Evolutionary conservation across 2,329 filamentous ascomycete genomes (phyloP), one percentile per base, ranked within the genome.

Genomic region (Sclerotinia trifoliorum): DNA sequence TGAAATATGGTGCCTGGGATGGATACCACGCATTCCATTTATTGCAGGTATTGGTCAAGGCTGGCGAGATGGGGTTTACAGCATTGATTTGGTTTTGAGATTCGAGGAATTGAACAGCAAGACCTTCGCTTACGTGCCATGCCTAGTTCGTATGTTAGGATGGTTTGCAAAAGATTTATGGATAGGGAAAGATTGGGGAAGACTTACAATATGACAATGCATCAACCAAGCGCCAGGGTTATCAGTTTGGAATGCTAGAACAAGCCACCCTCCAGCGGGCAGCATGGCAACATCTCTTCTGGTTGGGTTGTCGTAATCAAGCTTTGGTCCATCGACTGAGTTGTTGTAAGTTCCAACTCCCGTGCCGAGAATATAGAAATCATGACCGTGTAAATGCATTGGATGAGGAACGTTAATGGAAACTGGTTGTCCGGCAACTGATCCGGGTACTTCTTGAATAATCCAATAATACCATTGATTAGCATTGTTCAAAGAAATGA

Each of bases 211-310:
- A 48, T 68, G 66, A 46, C 76, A 77, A 68, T 77, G 76, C 54
- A 72, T 63, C 3, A 73, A 29, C 72, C 72, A 73, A 48, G 72
- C 54, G 61, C 72, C 72, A 2, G 72, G 84, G 73, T 74, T 87
- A 81, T 61, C 70, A 0, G 70, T 69, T 44, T 67, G 46, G 61
- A 72, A 74, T 10, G 70, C 72, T 21, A 74, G 15, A 17, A 69
- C 69, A 2, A 73, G 56, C 54, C 54, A 73, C 10, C 73, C 72
- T 26, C 67, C 55, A 2, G 66, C 68, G 7, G 67, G 67, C 13
- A 86, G 76, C 72, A 83, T 79, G 8, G 82, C 81, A 2, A 82
- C 81, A 72, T 86, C 84, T 42, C 84, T 79, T 7, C 84, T 81
- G 29, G 80, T 78, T 0, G 84, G 83, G 71, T 85, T 85, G 5